These are phyloP conservation scores for Malassezia brasiliensis DNA, from an alignment of 1,284 basidiomycete genomes.

Conservation along the genomic window DNA sequence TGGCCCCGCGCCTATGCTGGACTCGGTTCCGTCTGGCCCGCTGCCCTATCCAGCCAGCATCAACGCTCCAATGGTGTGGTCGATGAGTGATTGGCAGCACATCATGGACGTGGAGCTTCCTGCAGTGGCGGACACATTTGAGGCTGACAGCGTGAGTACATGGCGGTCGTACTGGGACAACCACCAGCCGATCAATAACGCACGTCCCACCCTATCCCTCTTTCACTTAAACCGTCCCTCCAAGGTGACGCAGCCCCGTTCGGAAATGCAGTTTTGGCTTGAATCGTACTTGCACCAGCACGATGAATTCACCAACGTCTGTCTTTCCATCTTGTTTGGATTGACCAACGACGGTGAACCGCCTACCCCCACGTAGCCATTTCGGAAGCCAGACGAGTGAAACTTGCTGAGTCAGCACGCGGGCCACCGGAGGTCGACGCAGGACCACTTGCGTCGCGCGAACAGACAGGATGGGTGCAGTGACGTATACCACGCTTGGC, in stretches of 20 bases:
- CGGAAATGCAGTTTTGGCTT: conserved; percentile 8
- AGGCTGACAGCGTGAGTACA: conserved; percentile 17
- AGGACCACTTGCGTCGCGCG: neutral
- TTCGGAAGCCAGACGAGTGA: neutral
- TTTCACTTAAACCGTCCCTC: conserved; percentile 1
- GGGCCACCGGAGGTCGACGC: neutral
- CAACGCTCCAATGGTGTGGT: too few species aligned
- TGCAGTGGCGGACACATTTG: conserved; percentile 22
- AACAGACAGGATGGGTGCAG: conserved; percentile 15
- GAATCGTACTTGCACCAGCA: conserved; percentile 20
- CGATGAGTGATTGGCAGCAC: neutral
- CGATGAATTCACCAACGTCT: conserved; percentile 32
- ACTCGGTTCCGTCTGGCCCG: too few species aligned
- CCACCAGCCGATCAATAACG: neutral
- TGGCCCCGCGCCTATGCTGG: too few species aligned
- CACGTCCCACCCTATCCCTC: neutral
- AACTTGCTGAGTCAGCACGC: conserved; percentile 14
- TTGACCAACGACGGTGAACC: conserved; percentile 2
- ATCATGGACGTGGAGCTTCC: conserved; percentile 23
- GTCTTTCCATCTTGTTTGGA: conserved; percentile 21
- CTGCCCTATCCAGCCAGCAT: too few species aligned
- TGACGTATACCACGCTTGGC: conserved; percentile 15
- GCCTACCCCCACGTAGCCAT: too few species aligned
- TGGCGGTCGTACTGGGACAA: conserved; percentile 9
- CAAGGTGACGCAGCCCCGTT: neutral